A percentile compares a stretch with the other conserved stretches of the same genome.
These are phyloP conservation scores for Ganoderma lingzhi DNA, from an alignment of 1,284 basidiomycete genomes.

Conservation along the genomic window DNA sequence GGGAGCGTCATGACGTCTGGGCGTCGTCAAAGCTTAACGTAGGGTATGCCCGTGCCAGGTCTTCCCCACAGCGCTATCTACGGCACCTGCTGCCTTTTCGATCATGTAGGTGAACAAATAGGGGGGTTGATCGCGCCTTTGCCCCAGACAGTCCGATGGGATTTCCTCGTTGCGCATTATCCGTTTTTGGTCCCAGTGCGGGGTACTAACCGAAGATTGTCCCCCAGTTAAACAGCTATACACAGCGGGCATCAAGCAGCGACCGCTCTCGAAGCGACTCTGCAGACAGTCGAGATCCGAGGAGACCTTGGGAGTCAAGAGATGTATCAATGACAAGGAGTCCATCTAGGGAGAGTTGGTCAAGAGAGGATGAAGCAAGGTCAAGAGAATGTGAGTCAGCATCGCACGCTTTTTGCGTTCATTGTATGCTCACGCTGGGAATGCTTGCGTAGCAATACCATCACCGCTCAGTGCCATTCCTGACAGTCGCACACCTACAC, in stretches of 20 bases:
- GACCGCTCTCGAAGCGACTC: conserved; percentile 28
- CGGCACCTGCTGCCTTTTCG: conserved; percentile 10
- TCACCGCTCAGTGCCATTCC: background rate
- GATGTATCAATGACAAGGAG: conserved; percentile 39
- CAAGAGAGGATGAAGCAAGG: conserved; percentile 11
- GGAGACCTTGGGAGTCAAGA: conserved; percentile 31
- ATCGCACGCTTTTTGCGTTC: background rate
- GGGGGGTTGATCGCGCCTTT: conserved; percentile 1
- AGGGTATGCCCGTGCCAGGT: background rate
- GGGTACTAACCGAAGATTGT: background rate
- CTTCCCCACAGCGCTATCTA: conserved; percentile 13
- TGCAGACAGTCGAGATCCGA: conserved; percentile 21
- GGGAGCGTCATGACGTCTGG: conserved; percentile 16
- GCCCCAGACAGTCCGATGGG: background rate
- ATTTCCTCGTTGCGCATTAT: background rate
- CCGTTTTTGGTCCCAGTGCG: background rate
- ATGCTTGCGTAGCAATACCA: background rate
- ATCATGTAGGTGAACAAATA: conserved; percentile 12
- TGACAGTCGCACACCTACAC: conserved; percentile 40
- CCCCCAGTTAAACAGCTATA: conserved; percentile 59
- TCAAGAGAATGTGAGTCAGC: conserved; percentile 10
- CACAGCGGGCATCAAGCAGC: conserved; percentile 42
- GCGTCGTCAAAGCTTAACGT: background rate
- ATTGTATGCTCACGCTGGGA: background rate
- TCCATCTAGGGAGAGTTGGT: conserved; percentile 17